These are phyloP conservation scores for Coprinellus micaceus DNA, from an alignment of 768 basidiomycete species.

Conservation along the genomic window DNA sequence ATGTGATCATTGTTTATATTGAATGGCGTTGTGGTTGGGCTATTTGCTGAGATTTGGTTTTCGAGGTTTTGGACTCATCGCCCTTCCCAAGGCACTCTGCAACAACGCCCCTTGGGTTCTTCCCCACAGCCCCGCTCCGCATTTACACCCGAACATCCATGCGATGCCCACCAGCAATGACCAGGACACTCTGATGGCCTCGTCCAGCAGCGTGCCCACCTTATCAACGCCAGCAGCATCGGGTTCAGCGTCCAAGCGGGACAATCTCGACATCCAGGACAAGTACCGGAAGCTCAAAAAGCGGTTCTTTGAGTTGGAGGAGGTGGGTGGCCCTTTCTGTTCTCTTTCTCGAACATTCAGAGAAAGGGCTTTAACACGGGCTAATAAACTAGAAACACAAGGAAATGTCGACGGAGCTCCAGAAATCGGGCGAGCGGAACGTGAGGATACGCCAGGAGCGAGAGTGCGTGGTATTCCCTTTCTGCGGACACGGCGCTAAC, in stretches of 20 bases:
- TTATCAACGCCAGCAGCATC: constrained; percentile 24
- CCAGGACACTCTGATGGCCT: constrained; percentile 10
- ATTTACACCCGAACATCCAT: neutral
- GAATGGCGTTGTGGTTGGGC: constrained; percentile 38
- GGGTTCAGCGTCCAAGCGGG: constrained; percentile 31
- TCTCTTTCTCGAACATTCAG: constrained; percentile 23
- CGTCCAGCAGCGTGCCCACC: constrained; percentile 39
- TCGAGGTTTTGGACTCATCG: constrained; percentile 29
- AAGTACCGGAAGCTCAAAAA: constrained; percentile 65
- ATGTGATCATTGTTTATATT: constrained; percentile 30
- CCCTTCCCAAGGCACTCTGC: too few species aligned
- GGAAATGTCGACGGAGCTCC: constrained; percentile 53
- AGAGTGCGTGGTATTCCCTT: constrained; percentile 42
- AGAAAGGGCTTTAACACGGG: constrained; percentile 24
- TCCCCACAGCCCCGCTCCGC: neutral
- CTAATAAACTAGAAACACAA: constrained; percentile 52
- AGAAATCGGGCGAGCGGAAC: constrained; percentile 61
- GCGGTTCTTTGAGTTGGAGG: constrained; percentile 63
- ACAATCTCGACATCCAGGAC: constrained; percentile 48
- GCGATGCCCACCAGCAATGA: constrained; percentile 8
- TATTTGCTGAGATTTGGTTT: constrained; percentile 35
- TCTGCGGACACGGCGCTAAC: neutral
- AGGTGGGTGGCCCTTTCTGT: constrained; percentile 43
- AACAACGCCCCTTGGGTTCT: too few species aligned
- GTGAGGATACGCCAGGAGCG: constrained; percentile 58